Base-by-base conservation (phyloP, 2,329 filamentous ascomycete species). In the Fusarium sp. region DNA sequence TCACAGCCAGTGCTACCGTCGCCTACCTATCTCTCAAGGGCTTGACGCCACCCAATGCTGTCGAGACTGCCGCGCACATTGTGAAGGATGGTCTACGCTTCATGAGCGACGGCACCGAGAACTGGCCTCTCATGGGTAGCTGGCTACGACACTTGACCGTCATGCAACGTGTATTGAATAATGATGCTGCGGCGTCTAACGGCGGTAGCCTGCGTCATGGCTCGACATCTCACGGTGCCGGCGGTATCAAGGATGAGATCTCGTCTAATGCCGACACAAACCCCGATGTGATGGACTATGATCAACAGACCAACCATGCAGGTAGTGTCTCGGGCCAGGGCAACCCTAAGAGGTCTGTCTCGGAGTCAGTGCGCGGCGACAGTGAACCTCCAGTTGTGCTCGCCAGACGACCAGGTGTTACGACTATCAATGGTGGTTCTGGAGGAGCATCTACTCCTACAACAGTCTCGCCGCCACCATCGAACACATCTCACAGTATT, bases 11-110 rank as follows among this genome's bases (percentile, higher is more conserved):
- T 62, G 86, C 86, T 3, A 88, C 86, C 1, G 83, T 88, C 2
- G 86, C 86, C 14, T 89, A 88, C 75, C 80, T 89, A 28, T 87
- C 86, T n/a, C 81, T 89, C 44, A 88, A 88, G 77, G 85, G 86
- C 11, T 75, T 89, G 9, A 86, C 86, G 1, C 86, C 86, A 1
- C 77, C 80, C 15, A 85, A 85, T 62, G 84, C 85, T 23, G 83
- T 83, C 38, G 86, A 88, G 77, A 86, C 86, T 3, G 85, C 86
- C 3, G 82, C 82, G 19, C 81, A 81, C 49, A 86, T 89, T 45
- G 86, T 89, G 32, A 81, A 82, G 44, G 86, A 88, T 68, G 86
- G 86, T 28, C 79, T 88, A 61, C 84, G 85, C 24, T 84, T 88
- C 68, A 86, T 88, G 79, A 80, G 83, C 58, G 85, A 88, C 4